phyloP scores from a whole-genome alignment of 1,284 basidiomycete species.

The Exsudoporus floridanus region DNA sequence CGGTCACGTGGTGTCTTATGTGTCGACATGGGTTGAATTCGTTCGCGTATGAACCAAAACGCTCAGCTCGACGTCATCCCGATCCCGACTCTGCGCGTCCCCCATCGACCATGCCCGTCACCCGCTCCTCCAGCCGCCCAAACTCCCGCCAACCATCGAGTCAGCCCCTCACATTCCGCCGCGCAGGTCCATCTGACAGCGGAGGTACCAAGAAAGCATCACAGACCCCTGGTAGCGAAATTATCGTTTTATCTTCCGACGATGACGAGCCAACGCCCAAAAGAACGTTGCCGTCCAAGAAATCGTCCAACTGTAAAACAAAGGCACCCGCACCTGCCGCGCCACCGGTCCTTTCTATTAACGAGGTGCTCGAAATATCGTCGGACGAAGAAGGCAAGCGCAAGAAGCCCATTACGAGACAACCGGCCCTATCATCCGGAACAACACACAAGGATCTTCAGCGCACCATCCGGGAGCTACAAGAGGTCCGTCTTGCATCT shows the following conservation, averaged over 20 bases:
- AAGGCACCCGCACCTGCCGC: slow-evolving; percentile 5
- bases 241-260: slow-evolving; percentile 61
- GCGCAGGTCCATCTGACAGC: slow-evolving; percentile 4
- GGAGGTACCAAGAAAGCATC: slow-evolving; percentile 16
- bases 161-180: slow-evolving; percentile 8
- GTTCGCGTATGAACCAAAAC: neutral
- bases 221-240: slow-evolving; percentile 33
- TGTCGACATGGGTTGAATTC: slow-evolving; percentile 11
- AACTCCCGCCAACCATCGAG: slow-evolving; percentile 3
- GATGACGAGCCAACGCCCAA: slow-evolving; percentile 39
- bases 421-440: neutral
- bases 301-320: slow-evolving; percentile 33
- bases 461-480: slow-evolving; percentile 21
- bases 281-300: slow-evolving; percentile 34
- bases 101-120: slow-evolving; percentile 27
- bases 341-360: neutral
- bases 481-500: slow-evolving; percentile 17
- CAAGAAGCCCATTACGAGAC: slow-evolving; percentile 9
- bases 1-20: slow-evolving; percentile 20
- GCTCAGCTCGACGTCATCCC: neutral
- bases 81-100: neutral
- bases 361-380: slow-evolving; percentile 32
- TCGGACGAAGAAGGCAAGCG: slow-evolving; percentile 29
- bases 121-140: slow-evolving; percentile 28
- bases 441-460: slow-evolving; percentile 13